Percentiles rank a stretch among this genome's conserved stretches.
Conservation (phyloP, 2,329 filamentous ascomycete species). For the Hirsutella minnesotensis region DNA sequence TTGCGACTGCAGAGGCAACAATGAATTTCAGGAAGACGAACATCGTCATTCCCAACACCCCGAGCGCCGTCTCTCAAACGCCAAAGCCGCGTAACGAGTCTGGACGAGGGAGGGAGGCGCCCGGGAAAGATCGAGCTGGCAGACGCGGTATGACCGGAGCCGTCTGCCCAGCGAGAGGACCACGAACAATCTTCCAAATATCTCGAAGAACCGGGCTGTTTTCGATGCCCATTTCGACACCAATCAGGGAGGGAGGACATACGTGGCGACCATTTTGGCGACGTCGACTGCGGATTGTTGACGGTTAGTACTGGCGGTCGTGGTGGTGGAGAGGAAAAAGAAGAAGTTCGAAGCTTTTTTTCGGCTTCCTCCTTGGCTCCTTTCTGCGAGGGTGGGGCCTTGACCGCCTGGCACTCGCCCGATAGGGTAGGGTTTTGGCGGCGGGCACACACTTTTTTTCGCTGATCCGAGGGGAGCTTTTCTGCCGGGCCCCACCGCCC, state of each 20-base stretch:
- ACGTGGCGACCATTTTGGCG: conserved; percentile 41
- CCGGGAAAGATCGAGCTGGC: conserved; percentile 72
- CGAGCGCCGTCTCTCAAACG: conserved; percentile 46
- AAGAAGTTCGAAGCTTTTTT: conserved; percentile 8
- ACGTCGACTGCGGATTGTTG: conserved; percentile 22
- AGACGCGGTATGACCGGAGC: conserved; percentile 25
- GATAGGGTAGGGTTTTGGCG: conserved; percentile 22
- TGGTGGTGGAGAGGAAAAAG: conserved; percentile 8
- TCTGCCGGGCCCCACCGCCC: conserved; percentile 27
- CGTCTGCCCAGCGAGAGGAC: conserved; percentile 66
- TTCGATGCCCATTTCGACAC: conserved; percentile 35
- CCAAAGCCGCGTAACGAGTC: conserved; percentile 33
- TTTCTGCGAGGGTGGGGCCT: not conserved
- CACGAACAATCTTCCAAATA: conserved; percentile 59
- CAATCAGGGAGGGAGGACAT: conserved; percentile 30
- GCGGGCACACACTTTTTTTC: conserved; percentile 11
- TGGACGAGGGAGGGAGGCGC: conserved; percentile 44
- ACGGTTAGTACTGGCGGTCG: conserved; percentile 26
- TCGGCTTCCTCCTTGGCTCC: not conserved
- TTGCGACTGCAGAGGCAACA: conserved; percentile 36
- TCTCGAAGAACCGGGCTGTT: not conserved
- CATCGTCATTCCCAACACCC: conserved; percentile 72
- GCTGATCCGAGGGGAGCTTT: conserved; percentile 6
- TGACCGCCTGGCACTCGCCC: not conserved
- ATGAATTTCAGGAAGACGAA: conserved; percentile 68